These are phyloP conservation scores for Nadsonia fulvescens DNA, from an alignment of 805 yeast genomes.

Conservation along the genomic window DNA sequence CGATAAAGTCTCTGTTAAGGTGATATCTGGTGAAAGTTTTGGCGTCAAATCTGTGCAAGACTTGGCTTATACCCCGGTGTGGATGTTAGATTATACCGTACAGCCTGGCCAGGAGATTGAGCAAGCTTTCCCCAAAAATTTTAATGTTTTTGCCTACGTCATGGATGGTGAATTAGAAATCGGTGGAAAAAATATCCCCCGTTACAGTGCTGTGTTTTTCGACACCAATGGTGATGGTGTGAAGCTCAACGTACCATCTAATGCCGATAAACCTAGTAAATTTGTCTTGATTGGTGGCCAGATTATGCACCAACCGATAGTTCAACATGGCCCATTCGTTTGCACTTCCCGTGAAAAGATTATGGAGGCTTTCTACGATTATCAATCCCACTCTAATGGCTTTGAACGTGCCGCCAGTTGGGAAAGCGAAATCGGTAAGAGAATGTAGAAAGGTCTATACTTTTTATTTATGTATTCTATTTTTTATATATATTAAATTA, in stretches of 20 bases:
- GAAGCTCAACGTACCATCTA: slow-evolving; percentile 32
- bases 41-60: slow-evolving; percentile 62
- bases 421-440: slow-evolving; percentile 18
- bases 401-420: slow-evolving; percentile 19
- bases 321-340: slow-evolving; percentile 87
- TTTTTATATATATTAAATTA: too few species aligned
- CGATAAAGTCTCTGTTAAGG: slow-evolving; percentile 47
- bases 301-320: slow-evolving; percentile 51
- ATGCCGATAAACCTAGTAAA: slow-evolving; percentile 28
- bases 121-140: slow-evolving; percentile 41
- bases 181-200: slow-evolving; percentile 24
- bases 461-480: too few species aligned
- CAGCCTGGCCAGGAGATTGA: slow-evolving; percentile 45
- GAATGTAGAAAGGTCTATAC: too few species aligned
- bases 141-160: slow-evolving; percentile 54
- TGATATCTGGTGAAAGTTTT: slow-evolving; percentile 58
- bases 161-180: slow-evolving; percentile 41
- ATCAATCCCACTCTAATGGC: slow-evolving; percentile 29
- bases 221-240: slow-evolving; percentile 50
- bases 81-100: slow-evolving; percentile 48
- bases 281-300: slow-evolving; percentile 66
- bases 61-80: slow-evolving; percentile 67
- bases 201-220: slow-evolving; percentile 41
- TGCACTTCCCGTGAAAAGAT: slow-evolving; percentile 51
- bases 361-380: slow-evolving; percentile 52